Conservation (phyloP, 1,284 basidiomycete species). For the Ustilago sp. region DNA sequence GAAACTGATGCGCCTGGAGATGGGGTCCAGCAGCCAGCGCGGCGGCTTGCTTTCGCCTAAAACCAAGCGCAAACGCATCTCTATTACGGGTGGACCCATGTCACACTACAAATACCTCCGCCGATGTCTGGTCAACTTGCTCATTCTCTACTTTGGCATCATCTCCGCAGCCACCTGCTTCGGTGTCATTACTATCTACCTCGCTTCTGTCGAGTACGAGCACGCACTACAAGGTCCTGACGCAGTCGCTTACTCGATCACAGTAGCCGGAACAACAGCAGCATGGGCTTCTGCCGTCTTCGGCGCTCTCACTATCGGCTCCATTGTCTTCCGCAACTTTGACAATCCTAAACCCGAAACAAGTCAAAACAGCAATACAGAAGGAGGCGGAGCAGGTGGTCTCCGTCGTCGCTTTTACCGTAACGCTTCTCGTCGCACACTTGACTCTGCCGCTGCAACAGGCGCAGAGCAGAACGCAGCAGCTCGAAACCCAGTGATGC, state of each 20-base stretch:
- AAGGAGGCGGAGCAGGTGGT: slow-evolving; percentile 10
- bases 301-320: slow-evolving; percentile 46
- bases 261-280: slow-evolving; percentile 12
- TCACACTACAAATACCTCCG: slow-evolving; percentile 54
- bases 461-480: slow-evolving; percentile 4
- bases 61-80: slow-evolving; percentile 24
- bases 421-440: slow-evolving; percentile 16
- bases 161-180: slow-evolving; percentile 51
- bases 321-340: slow-evolving; percentile 53
- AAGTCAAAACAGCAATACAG: slow-evolving; percentile 25
- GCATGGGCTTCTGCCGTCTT: slow-evolving; percentile 51
- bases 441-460: slow-evolving; percentile 7
- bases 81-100: slow-evolving; percentile 30
- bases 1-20: slow-evolving; percentile 18
- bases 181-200: slow-evolving; percentile 33
- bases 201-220: slow-evolving; percentile 47
- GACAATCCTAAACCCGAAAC: slow-evolving; percentile 40
- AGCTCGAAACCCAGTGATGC: background rate
- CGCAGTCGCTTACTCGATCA: slow-evolving; percentile 8
- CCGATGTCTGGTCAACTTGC: slow-evolving; percentile 55
- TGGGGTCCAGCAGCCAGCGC: slow-evolving; percentile 13
- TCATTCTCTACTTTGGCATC: slow-evolving; percentile 57
- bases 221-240: slow-evolving; percentile 28
- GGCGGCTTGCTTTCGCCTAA: background rate
- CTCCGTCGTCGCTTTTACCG: slow-evolving; percentile 13